Evolutionary conservation across 2,329 filamentous ascomycete species (phyloP).

Genomic region (Colletotrichum sp.): DNA sequence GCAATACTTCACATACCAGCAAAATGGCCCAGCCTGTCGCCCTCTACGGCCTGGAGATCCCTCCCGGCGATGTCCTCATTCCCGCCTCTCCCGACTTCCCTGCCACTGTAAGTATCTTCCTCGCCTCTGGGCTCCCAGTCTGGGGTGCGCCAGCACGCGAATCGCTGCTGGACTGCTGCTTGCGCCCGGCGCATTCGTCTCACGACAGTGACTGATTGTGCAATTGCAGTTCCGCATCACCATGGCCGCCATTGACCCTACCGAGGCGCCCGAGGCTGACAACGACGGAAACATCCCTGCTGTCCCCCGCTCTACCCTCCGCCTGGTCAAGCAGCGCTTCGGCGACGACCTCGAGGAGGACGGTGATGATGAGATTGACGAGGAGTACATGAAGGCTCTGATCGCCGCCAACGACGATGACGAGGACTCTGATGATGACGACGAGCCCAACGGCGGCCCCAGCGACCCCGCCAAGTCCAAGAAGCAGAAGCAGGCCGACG

Average conservation of each 20-base stretch:
- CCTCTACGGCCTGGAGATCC: slow-evolving; percentile 92
- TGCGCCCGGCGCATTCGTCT: neutral
- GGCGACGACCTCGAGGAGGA: slow-evolving; percentile 59
- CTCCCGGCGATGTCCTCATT: slow-evolving; percentile 81
- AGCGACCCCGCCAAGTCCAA: slow-evolving; percentile 91
- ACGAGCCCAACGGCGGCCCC: slow-evolving; percentile 82
- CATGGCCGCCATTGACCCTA: slow-evolving; percentile 97
- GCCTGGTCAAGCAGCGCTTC: slow-evolving; percentile 79
- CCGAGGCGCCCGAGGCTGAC: slow-evolving; percentile 72
- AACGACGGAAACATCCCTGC: slow-evolving; percentile 64
- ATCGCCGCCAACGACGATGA: slow-evolving; percentile 59
- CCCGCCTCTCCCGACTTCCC: slow-evolving; percentile 80
- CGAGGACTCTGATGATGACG: slow-evolving; percentile 43
- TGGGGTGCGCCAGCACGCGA: neutral
- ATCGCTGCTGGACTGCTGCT: neutral
- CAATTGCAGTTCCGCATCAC: slow-evolving; percentile 84
- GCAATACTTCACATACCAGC: neutral
- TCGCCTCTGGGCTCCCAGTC: neutral
- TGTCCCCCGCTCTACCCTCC: slow-evolving; percentile 82
- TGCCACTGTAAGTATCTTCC: slow-evolving; percentile 72
- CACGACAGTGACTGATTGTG: slow-evolving; percentile 31
- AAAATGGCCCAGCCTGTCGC: slow-evolving; percentile 71
- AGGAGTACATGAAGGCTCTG: slow-evolving; percentile 66
- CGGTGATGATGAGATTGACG: slow-evolving; percentile 69
- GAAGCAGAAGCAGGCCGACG: slow-evolving; percentile 81